Percentiles rank a stretch among this genome's conserved stretches.
These are phyloP conservation scores for Cercospora sojina DNA, from an alignment of 2,329 filamentous ascomycete genomes.

Conservation along the genomic window DNA sequence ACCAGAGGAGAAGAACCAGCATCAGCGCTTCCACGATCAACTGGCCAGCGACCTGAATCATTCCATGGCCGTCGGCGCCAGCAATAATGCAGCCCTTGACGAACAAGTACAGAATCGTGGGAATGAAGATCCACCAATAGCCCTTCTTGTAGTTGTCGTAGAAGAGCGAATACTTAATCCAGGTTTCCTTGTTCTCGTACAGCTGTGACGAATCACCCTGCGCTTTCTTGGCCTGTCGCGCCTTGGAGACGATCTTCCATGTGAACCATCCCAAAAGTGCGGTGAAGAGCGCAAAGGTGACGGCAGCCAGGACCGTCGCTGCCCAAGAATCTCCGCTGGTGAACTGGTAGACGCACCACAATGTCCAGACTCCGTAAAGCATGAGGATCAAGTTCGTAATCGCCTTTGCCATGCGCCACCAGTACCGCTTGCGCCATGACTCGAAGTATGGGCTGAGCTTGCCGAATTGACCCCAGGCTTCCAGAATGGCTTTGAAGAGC, in stretches of 20 bases:
- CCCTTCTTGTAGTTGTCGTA: constrained; percentile 93
- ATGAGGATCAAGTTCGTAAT: constrained; percentile 88
- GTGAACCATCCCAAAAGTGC: constrained; percentile 77
- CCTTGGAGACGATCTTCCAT: constrained; percentile 77
- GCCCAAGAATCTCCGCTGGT: constrained; percentile 92
- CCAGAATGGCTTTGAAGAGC: constrained; percentile 85
- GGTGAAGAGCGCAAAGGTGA: constrained; percentile 81
- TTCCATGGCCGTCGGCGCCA: constrained; percentile 78
- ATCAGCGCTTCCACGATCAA: constrained; percentile 78
- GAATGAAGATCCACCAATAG: constrained; percentile 97
- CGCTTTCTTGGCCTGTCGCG: constrained; percentile 67
- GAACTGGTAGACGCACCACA: constrained; percentile 97
- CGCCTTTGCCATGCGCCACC: constrained; percentile 84
- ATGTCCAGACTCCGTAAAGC: constrained; percentile 89
- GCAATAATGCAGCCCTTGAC: constrained; percentile 84
- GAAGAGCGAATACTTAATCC: constrained; percentile 95
- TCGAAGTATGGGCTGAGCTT: constrained; percentile 76
- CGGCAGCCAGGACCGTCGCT: constrained; percentile 75
- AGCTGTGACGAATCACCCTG: constrained; percentile 72
- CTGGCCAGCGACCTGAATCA: constrained; percentile 76
- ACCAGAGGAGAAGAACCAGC: constrained; percentile 77
- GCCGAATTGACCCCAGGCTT: constrained; percentile 86
- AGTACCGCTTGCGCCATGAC: constrained; percentile 93
- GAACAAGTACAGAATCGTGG: constrained; percentile 85
- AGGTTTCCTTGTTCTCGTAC: constrained; percentile 85